Evolutionary conservation across 352 stramenopile species (phyloP), one percentile per base, ranked within the genome.

Genomic region (Pythium monospermum): DNA sequence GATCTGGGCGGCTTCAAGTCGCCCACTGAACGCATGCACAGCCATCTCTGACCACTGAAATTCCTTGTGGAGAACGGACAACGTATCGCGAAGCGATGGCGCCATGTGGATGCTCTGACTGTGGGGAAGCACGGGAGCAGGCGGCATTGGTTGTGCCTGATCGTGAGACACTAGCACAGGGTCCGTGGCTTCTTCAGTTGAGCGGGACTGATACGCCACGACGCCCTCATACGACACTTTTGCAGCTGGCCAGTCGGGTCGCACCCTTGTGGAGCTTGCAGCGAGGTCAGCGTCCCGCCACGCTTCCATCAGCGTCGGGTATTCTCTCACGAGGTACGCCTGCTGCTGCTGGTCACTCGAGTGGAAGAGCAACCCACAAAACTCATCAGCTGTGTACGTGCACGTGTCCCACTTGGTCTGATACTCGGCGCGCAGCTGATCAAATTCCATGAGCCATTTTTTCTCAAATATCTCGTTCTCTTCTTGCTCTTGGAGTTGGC

Each of bases 301-400:
- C 22, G 57, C 35, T 16, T 82, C 66, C 63, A 87, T 85, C 7
- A 87, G 59, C 42, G 67, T 77, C 16, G 76, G 69, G 37, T 80
- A 87, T 47, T 85, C 61, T 23, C 57, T 57, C 21, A 78, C 44
- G 27, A 87, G 35, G 27, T 64, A 61, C 28, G 61, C 49, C 31
- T 78, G 66, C 53, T 83, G 68, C 33, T 83, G 72, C 31, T 31
- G 36, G 50, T 83, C 61, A 36, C 65, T 68, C 15, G 65, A 77
- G 39, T 74, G 68, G 47, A 78, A 85, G 26, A 88, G 41, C 36
- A 83, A 48, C 0, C 74, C 77, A 32, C 77, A 88, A 49, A 87
- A 88, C 23, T 85, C 74, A 46, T 86, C 68, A 7, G 77, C 74
- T 4, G 62, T 69, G 64, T 86, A 79, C 18, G 69, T 84, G 49